These are phyloP conservation scores for Tribonema minus DNA, from an alignment of 108 stramenopile genomes.

Conservation along the genomic window DNA sequence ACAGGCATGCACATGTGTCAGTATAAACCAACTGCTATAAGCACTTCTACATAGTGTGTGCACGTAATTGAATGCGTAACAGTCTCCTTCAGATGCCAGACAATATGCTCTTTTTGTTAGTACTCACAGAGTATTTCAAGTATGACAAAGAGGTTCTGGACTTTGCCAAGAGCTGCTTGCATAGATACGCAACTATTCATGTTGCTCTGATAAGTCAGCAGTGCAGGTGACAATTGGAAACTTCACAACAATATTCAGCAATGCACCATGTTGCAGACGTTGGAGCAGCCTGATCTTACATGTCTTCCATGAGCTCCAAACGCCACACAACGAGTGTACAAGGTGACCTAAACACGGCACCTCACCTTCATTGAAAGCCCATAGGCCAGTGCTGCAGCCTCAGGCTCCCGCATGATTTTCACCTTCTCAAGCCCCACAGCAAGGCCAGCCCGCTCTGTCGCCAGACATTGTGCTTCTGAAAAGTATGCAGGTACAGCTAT, in stretches of 20 bases:
- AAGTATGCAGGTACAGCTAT: constrained; percentile 94
- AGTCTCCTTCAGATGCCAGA: not conserved
- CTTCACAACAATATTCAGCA: not conserved
- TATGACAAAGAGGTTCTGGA: too few relatives aligned
- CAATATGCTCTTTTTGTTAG: not conserved
- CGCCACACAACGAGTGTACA: too few relatives aligned
- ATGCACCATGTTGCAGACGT: not conserved
- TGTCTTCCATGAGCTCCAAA: not conserved
- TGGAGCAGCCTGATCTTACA: not conserved
- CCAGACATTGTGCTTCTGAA: constrained; percentile 60
- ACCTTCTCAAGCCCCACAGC: constrained; percentile 77
- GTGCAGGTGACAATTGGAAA: not conserved
- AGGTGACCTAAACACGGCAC: too few relatives aligned
- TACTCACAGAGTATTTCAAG: too few relatives aligned
- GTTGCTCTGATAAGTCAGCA: not conserved
- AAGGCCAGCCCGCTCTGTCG: constrained; percentile 74
- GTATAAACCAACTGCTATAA: not conserved
- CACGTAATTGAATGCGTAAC: not conserved
- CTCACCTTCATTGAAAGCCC: constrained; percentile 54
- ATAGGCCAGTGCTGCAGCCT: constrained; percentile 90
- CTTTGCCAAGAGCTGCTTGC: too few relatives aligned
- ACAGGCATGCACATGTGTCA: not conserved
- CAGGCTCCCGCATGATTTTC: constrained; percentile 81
- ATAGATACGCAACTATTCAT: too few relatives aligned
- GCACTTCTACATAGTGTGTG: not conserved